Evolutionary conservation across 1,284 basidiomycete species (phyloP).

Genomic region (Anthracocystis walkeri): DNA sequence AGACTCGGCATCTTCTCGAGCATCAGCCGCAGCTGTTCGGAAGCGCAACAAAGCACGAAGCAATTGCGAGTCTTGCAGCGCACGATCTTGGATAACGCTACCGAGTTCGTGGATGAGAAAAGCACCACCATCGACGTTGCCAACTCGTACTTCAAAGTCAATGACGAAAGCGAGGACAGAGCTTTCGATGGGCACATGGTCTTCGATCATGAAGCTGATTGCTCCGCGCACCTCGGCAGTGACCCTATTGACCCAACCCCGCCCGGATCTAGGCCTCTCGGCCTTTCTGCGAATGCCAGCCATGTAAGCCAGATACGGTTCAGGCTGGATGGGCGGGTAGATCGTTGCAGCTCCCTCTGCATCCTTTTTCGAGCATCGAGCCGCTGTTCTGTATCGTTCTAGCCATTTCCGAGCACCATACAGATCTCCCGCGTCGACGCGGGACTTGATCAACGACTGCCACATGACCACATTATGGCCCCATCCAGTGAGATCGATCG

Average conservation of each 20-base stretch:
- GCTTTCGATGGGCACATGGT: conserved; percentile 22
- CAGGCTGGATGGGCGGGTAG: conserved; percentile 8
- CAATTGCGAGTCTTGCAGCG: conserved; percentile 9
- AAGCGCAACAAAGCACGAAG: conserved; percentile 23
- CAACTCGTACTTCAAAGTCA: conserved; percentile 25
- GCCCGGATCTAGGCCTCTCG: neutral
- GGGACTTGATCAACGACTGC: conserved; percentile 29
- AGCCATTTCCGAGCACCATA: conserved; percentile 35
- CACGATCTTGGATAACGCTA: conserved; percentile 1
- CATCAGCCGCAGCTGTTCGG: conserved; percentile 11
- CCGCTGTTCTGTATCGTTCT: conserved; percentile 23
- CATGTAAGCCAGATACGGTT: conserved; percentile 40
- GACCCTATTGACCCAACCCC: neutral
- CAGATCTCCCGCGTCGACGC: conserved; percentile 21
- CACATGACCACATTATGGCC: conserved; percentile 29
- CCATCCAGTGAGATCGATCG: conserved; percentile 35
- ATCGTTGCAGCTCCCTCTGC: neutral
- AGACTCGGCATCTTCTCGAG: neutral
- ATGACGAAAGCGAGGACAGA: conserved; percentile 33
- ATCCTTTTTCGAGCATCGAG: neutral
- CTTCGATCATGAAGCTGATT: conserved; percentile 22
- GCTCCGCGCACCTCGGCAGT: conserved; percentile 5
- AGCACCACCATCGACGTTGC: conserved; percentile 17
- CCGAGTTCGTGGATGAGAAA: conserved; percentile 17
- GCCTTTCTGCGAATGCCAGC: conserved; percentile 17